Evolutionary conservation across 2,329 filamentous ascomycete species (phyloP).

Genomic region (Kalaharituber pfeilii): DNA sequence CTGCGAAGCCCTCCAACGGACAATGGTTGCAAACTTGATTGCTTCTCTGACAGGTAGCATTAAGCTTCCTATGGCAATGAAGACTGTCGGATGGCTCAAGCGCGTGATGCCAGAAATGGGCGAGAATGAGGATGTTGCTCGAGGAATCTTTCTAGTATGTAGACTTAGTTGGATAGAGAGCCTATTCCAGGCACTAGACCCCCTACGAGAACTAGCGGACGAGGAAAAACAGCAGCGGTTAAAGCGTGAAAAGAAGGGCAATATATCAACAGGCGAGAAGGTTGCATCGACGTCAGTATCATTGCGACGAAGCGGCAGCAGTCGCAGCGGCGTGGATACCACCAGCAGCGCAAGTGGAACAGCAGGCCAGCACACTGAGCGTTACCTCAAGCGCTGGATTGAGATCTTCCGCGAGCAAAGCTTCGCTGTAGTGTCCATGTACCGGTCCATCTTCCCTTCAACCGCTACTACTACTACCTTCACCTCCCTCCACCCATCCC

Average conservation of each 20-base stretch:
- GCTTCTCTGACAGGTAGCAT: slow-evolving; percentile 58
- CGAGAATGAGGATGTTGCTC: slow-evolving; percentile 33
- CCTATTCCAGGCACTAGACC: slow-evolving; percentile 68
- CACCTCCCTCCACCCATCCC: slow-evolving; percentile 9
- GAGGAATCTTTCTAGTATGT: slow-evolving; percentile 68
- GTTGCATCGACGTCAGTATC: not conserved
- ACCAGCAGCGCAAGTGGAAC: slow-evolving; percentile 10
- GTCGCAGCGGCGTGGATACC: not conserved
- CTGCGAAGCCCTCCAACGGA: slow-evolving; percentile 72
- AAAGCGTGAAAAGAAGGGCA: slow-evolving; percentile 25
- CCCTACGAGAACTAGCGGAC: slow-evolving; percentile 73
- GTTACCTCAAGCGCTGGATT: slow-evolving; percentile 86
- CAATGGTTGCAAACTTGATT: slow-evolving; percentile 74
- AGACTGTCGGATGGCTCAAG: slow-evolving; percentile 79
- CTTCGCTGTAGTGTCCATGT: slow-evolving; percentile 89
- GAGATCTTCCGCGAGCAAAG: slow-evolving; percentile 97
- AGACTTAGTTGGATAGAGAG: slow-evolving; percentile 60
- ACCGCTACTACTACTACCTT: not conserved
- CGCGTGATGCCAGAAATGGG: slow-evolving; percentile 56
- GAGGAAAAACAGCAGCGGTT: slow-evolving; percentile 31
- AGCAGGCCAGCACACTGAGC: slow-evolving; percentile 73
- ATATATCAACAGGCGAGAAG: not conserved
- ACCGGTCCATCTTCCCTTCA: slow-evolving; percentile 68
- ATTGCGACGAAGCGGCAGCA: not conserved
- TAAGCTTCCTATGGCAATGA: slow-evolving; percentile 75